Evolutionary conservation across 495 filamentous ascomycete genomes (phyloP), one percentile per base, ranked within the genome.

Genomic region (Trichocladium antarcticum): DNA sequence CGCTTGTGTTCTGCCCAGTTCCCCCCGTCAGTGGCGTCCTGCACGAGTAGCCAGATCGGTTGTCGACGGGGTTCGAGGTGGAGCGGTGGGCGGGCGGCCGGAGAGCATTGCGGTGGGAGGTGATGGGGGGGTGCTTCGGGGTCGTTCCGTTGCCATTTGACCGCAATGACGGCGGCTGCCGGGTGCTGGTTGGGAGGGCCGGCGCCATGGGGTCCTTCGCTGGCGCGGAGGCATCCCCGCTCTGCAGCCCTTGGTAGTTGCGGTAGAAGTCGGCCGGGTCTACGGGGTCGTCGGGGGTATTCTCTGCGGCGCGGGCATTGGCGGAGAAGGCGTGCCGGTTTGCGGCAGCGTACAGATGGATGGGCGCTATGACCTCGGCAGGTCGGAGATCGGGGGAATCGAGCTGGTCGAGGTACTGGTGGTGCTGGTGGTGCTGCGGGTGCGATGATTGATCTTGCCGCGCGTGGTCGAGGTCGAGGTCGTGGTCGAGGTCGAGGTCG

Each of bases 251-350:
- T 45, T 60, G 68, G 53, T 72, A 72, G 57, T 63, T 68, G 54
- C 68, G 65, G 58, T 78, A 77, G 56, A 75, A 78, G 45, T 75
- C 66, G 67, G 70, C 74, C 31, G 73, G 73, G 47, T 74, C 63
- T 57, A 62, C 53, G 50, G 55, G 42, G 51, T 65, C 65, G 60
- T 62, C 57, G 61, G 39, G 50, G 50, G 63, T 58, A 51, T 64
- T 57, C 58, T 66, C 49, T 49, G 47, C 43, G 50, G 53, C 57
- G 57, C 56, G 63, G 49, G 54, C 57, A 58, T 53, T 61, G 56
- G 55, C 60, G 55, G 67, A 60, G 52, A 56, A 63, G 49, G 64
- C 64, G 47, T 69, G 53, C 16, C 57, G 57, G 54, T 67, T 67
- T 36, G 61, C 55, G 22, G 68, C 59, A 47, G 64, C 64, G 67